Evolutionary conservation across 2,329 filamentous ascomycete species (phyloP).

Genomic region (Aspergillus chevalieri): DNA sequence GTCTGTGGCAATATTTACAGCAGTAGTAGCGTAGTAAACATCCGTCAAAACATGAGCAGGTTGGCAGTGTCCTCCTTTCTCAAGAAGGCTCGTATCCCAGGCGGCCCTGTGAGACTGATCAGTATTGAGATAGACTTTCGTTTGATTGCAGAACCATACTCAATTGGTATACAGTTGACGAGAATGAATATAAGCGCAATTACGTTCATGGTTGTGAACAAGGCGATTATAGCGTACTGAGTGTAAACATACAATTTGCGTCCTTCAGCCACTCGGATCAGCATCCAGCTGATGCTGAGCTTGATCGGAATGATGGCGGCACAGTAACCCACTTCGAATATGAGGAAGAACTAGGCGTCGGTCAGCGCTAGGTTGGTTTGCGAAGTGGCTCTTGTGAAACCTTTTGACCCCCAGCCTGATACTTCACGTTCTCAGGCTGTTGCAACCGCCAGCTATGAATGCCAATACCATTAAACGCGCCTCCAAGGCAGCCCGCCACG

Average conservation of each 20-base stretch:
- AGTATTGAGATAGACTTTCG: neutral
- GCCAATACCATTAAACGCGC: constrained; percentile 20
- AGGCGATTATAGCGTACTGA: constrained; percentile 14
- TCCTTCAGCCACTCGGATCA: constrained; percentile 19
- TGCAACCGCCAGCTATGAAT: constrained; percentile 8
- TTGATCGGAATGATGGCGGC: constrained; percentile 21
- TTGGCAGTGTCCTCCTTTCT: constrained; percentile 15
- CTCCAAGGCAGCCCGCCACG: constrained; percentile 14
- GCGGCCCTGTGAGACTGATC: constrained; percentile 10
- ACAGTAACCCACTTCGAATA: constrained; percentile 23
- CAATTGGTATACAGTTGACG: constrained; percentile 16
- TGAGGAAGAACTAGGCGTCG: constrained; percentile 15
- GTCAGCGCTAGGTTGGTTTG: neutral
- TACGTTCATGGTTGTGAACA: constrained; percentile 17
- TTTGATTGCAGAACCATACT: constrained; percentile 7
- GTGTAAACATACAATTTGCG: constrained; percentile 15
- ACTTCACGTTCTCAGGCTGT: constrained; percentile 13
- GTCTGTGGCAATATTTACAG: constrained; percentile 20
- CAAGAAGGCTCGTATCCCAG: constrained; percentile 12
- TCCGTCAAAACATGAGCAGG: constrained; percentile 16
- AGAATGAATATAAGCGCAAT: constrained; percentile 19
- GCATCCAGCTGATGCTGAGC: constrained; percentile 21
- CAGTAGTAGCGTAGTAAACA: constrained; percentile 19
- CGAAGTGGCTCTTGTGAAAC: neutral
- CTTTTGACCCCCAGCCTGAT: constrained; percentile 13